Conservation (phyloP, 2,329 filamentous ascomycete genomes). For the Paecilomyces dactylethromorphus region DNA sequence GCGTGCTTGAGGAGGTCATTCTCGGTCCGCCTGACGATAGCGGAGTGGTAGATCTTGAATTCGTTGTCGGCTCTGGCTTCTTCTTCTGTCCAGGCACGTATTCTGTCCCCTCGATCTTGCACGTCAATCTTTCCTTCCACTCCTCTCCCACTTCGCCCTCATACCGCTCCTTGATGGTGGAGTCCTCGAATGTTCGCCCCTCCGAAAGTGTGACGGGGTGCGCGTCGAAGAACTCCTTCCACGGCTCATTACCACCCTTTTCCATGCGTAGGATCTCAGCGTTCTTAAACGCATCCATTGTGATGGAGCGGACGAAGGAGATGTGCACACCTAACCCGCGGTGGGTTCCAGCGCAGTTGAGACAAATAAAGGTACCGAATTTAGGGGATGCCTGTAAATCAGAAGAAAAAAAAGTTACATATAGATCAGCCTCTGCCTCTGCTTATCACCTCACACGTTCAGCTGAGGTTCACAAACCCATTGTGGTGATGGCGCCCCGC, state of each 20-base stretch:
- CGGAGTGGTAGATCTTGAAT: slow-evolving; percentile 19
- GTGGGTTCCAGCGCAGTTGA: slow-evolving; percentile 91
- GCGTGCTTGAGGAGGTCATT: slow-evolving; percentile 17
- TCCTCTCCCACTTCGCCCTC: slow-evolving; percentile 86
- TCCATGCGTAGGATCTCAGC: slow-evolving; percentile 92
- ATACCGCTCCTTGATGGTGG: slow-evolving; percentile 85
- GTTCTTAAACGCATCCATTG: slow-evolving; percentile 97
- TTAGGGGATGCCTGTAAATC: slow-evolving; percentile 66
- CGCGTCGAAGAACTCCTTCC: slow-evolving; percentile 78
- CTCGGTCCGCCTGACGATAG: slow-evolving; percentile 11
- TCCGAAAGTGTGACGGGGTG: slow-evolving; percentile 61
- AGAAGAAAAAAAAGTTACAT: background rate
- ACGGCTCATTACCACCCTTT: slow-evolving; percentile 79
- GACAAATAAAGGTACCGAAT: slow-evolving; percentile 97
- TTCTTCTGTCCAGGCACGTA: slow-evolving; percentile 70
- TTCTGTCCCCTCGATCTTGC: slow-evolving; percentile 80
- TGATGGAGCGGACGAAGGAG: slow-evolving; percentile 94
- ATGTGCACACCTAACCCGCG: slow-evolving; percentile 95
- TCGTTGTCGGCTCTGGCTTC: slow-evolving; percentile 22
- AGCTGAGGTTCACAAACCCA: slow-evolving; percentile 58
- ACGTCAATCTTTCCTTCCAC: slow-evolving; percentile 83
- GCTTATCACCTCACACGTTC: background rate
- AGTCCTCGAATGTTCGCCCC: slow-evolving; percentile 72
- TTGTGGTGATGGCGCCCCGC: slow-evolving; percentile 90
- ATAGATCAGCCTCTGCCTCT: background rate